Conservation (phyloP, 331 rosid species). For the Malus hybrid region DNA sequence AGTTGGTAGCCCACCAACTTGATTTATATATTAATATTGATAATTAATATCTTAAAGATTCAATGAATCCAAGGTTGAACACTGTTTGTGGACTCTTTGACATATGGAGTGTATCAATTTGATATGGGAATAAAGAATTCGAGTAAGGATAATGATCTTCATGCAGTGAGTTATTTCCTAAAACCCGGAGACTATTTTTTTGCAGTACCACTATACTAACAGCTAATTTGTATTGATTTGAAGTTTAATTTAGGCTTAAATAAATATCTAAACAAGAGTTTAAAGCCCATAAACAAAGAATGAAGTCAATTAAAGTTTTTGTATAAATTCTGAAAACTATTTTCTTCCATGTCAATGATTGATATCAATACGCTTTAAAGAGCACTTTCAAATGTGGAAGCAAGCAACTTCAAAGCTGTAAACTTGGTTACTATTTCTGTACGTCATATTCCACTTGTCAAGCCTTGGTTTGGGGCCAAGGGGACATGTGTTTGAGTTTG, state of each 20-base stretch:
- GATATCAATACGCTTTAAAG: background rate
- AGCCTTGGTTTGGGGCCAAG: background rate
- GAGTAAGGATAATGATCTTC: no score
- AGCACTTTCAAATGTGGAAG: background rate
- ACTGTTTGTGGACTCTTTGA: background rate
- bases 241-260: no score
- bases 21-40: background rate
- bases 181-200: rapidly evolving
- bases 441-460: background rate
- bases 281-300: no score
- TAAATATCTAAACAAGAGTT: no score
- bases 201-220: no score
- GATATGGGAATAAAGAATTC: no score
- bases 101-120: no score
- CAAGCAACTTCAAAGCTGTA: background rate
- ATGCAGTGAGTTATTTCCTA: no score
- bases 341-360: background rate
- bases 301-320: no score
- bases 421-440: background rate
- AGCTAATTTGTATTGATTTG: no score
- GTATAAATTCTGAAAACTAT: no score
- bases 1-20: background rate
- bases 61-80: background rate
- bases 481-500: background rate
- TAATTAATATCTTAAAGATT: background rate